These are phyloP conservation scores for Trametes elegans DNA, from an alignment of 768 basidiomycete species.

Conservation along the genomic window DNA sequence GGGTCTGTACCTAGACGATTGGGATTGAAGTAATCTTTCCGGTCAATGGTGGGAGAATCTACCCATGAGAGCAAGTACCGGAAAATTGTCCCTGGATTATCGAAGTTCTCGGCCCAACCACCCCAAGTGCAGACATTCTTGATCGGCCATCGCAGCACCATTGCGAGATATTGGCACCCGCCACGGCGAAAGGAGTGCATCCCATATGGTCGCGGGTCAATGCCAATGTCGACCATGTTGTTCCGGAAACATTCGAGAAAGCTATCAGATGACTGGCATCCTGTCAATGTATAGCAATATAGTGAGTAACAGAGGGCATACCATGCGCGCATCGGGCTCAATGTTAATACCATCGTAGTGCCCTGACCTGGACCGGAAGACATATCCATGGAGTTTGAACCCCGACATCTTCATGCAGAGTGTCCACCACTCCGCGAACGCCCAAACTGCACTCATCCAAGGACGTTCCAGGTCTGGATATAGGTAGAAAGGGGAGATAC, in stretches of 20 bases:
- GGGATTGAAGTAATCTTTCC: slow-evolving; percentile 39
- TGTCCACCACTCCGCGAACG: slow-evolving; percentile 24
- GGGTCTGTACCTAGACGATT: slow-evolving; percentile 22
- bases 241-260: slow-evolving; percentile 36
- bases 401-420: neutral
- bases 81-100: slow-evolving; percentile 37
- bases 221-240: slow-evolving; percentile 38
- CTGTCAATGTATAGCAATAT: neutral
- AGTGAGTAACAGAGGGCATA: neutral
- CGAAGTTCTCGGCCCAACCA: slow-evolving; percentile 39
- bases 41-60: slow-evolving; percentile 32
- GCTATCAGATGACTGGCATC: neutral
- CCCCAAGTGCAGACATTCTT: slow-evolving; percentile 45
- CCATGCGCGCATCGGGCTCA: neutral
- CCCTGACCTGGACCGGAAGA: slow-evolving; percentile 14
- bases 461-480: slow-evolving; percentile 14
- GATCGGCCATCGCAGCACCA: slow-evolving; percentile 34
- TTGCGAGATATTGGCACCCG: slow-evolving; percentile 40
- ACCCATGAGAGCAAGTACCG: slow-evolving; percentile 43
- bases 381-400: slow-evolving; percentile 7
- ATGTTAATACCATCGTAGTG: neutral
- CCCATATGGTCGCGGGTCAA: slow-evolving; percentile 39
- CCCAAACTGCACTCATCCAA: slow-evolving; percentile 17
- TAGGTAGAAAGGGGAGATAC: slow-evolving; percentile 22
- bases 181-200: slow-evolving; percentile 42